Base-by-base conservation (phyloP, 1,284 basidiomycete genomes). In the Leccinum cinnamomeum region DNA sequence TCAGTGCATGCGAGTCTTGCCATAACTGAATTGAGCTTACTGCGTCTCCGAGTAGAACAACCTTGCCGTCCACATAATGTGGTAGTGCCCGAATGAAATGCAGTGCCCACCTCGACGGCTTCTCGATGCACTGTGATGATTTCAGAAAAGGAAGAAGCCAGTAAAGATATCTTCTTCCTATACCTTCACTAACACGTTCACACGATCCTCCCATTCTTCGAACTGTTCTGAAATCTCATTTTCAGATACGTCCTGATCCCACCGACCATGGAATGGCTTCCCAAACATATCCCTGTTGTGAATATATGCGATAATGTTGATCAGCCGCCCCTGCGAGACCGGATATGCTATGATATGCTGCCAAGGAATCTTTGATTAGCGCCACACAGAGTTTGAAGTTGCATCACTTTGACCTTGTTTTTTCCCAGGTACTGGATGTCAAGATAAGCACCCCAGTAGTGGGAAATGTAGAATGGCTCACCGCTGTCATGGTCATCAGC, bases 271-370 rank as follows among this genome's bases (percentile, higher is more conserved):
- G 58, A 75, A 76, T 5, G 62, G 58, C 6, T 76, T 76, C 20
- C 76, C 76, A 57, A 80, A 80, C 20, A 70, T 68, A 7, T 72
- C 71, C 18, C 68, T 69, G 11, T 76, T 68, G 18, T 75, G 73
- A 25, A 64, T 56, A 46, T 79, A 77, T 2, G 77, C 75, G 14
- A 79, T 80, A 28, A 83, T 69, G 60, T 83, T 85, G 61, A 84
- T 69, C 11, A 77, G 61, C 7, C 64, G 69, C 0, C 80, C 80
- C 44, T 76, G 74, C 12, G 79, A 76, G 51, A 84, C 74, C 0
- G 81, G 79, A 68, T 79, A 84, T 4, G 76, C 20, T 11, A 55
- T 6, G 30, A 82, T 61, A 68, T 83, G 77, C 82, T 83, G 60
- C 6, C 39, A 7, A 16, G 3, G 10, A 4, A 20, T 10, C 2